phyloP scores from a whole-genome alignment of 169 alveolate genomes.

The Fabrea salina region DNA sequence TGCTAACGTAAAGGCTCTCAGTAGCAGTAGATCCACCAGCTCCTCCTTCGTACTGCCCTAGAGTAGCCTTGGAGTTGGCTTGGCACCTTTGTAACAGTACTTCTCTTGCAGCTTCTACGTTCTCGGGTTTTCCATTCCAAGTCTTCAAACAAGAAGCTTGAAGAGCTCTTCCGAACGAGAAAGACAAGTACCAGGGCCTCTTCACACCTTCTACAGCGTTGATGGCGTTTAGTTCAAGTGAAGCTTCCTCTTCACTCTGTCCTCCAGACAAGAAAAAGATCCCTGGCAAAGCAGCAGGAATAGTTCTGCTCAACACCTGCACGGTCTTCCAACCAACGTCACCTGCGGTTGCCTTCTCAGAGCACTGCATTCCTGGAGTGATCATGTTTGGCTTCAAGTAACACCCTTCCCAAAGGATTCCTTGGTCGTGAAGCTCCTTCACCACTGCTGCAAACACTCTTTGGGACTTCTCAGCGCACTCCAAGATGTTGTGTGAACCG shows the following conservation, averaged over 20 bases:
- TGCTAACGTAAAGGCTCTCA: constrained; percentile 57
- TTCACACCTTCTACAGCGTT: constrained; percentile 84
- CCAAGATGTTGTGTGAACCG: constrained; percentile 95
- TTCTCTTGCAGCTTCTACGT: constrained; percentile 93
- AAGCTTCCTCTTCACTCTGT: constrained; percentile 97
- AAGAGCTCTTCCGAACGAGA: constrained; percentile 99
- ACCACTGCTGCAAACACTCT: constrained; percentile 93
- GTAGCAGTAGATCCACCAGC: constrained; percentile 57
- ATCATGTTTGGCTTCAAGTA: constrained; percentile 99
- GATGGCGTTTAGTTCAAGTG: constrained; percentile 94
- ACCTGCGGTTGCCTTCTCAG: constrained; percentile 85
- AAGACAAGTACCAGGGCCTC: constrained; percentile 94
- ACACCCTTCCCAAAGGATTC: constrained; percentile 95
- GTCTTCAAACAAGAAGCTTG: constrained; percentile 94
- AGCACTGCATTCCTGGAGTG: constrained; percentile 94
- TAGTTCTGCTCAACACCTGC: constrained; percentile 92
- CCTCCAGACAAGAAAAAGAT: constrained; percentile 99
- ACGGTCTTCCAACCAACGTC: constrained; percentile 95
- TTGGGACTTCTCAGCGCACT: constrained; percentile 93
- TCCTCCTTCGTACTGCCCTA: constrained; percentile 88
- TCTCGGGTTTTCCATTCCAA: constrained; percentile 96
- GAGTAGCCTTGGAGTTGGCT: constrained; percentile 96
- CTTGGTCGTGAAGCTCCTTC: constrained; percentile 92
- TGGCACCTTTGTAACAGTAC: constrained; percentile 93
- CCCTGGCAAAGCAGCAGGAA: constrained; percentile 97